These are phyloP conservation scores for Paramecium pentaurelia DNA, from an alignment of 73 alveolate species.

Conservation along the genomic window DNA sequence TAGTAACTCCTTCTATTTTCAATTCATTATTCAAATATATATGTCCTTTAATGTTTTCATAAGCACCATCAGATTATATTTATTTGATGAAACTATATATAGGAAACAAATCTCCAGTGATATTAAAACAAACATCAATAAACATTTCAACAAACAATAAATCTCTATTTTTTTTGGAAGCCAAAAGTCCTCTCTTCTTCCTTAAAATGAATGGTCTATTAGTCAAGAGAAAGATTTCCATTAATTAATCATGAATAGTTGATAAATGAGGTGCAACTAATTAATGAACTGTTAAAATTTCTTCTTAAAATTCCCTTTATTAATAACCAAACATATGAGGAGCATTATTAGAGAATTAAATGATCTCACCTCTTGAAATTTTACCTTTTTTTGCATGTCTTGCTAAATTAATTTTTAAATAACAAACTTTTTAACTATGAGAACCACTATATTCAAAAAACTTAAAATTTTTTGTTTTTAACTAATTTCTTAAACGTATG, in stretches of 20 bases:
- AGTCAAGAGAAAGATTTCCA: conserved; percentile 6
- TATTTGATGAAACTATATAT: not conserved
- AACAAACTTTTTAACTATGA: not conserved
- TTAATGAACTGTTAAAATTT: not conserved
- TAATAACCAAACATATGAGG: conserved; percentile 35
- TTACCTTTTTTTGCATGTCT: conserved; percentile 50
- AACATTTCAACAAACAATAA: conserved; percentile 8
- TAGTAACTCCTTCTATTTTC: not conserved
- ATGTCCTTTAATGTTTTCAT: conserved; percentile 20
- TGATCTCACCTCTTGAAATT: conserved; percentile 22
- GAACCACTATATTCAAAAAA: not conserved
- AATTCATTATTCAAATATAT: not conserved
- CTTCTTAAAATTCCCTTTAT: not conserved
- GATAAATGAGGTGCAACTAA: conserved; percentile 10
- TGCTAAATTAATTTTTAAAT: not conserved
- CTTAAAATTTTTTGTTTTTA: not conserved
- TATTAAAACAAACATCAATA: conserved; percentile 23
- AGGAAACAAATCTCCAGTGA: not conserved
- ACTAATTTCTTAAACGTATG: not conserved
- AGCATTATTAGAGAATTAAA: conserved; percentile 13
- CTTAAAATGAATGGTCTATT: not conserved
- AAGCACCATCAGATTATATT: not conserved
- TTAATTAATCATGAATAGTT: conserved; percentile 4
- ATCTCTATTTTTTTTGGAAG: not conserved
- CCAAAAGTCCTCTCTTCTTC: not conserved